Percentiles rank a stretch among this genome's conserved stretches.
Conservation (phyloP, 768 basidiomycete species). For the Leccinum fibrillosum region DNA sequence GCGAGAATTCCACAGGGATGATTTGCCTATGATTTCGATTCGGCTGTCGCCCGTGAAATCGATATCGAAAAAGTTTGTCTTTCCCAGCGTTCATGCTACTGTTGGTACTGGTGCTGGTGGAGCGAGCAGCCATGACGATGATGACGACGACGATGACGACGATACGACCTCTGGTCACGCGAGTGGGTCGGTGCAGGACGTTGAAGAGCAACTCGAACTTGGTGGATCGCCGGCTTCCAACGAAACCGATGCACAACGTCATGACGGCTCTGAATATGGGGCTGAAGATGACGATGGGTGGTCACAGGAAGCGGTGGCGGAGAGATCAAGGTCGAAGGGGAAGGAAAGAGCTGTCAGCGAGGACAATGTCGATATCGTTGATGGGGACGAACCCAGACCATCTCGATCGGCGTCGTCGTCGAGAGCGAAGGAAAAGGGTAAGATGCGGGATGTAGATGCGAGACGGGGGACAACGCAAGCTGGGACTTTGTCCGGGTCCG, state of each 20-base stretch:
- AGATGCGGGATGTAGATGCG: constrained; percentile 14
- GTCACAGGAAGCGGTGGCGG: constrained; percentile 18
- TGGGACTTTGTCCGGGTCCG: constrained; percentile 8
- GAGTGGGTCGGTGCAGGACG: not conserved
- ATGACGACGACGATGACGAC: not conserved
- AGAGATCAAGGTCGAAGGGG: constrained; percentile 21
- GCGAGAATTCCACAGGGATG: constrained; percentile 16
- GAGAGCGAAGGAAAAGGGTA: constrained; percentile 19
- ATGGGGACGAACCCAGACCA: constrained; percentile 8
- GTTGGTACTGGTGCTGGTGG: not conserved
- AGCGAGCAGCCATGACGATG: not conserved
- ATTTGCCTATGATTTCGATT: constrained; percentile 41
- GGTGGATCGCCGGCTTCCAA: constrained; percentile 1
- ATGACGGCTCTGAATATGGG: constrained; percentile 9
- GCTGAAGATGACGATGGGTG: constrained; percentile 23
- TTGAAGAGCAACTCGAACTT: not conserved
- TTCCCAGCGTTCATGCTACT: constrained; percentile 31
- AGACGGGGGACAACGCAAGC: constrained; percentile 9
- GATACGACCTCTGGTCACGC: not conserved
- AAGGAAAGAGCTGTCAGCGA: constrained; percentile 24
- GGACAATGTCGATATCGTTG: constrained; percentile 2
- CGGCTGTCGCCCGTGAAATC: constrained; percentile 44
- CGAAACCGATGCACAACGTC: not conserved
- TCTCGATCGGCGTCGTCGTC: not conserved
- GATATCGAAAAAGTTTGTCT: constrained; percentile 51